Evolutionary conservation across 164 flowering plant genomes (phyloP).

Genomic region (Nymphaea colorata): DNA sequence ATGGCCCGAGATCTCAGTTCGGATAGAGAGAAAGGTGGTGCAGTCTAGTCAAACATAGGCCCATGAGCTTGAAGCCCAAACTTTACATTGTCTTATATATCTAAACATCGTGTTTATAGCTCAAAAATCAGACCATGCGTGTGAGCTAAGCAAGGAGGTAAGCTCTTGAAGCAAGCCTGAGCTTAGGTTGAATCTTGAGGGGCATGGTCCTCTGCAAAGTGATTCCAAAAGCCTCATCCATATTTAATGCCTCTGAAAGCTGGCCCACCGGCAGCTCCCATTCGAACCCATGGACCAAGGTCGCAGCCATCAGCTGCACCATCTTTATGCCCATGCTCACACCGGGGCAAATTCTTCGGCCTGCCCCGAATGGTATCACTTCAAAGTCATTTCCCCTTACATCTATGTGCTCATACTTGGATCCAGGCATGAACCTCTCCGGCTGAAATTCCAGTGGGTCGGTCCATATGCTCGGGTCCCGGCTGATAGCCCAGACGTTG

Average conservation of each 20-base stretch:
- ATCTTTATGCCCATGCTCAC: constrained; percentile 58
- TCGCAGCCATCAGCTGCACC: constrained; percentile 60
- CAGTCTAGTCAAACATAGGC: too few species aligned
- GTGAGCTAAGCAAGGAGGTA: too few species aligned
- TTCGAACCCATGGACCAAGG: constrained; percentile 55
- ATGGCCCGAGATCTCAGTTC: too few species aligned
- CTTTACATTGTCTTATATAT: too few species aligned
- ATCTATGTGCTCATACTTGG: constrained; percentile 42
- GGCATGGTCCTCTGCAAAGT: constrained; percentile 63
- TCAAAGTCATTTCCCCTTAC: constrained; percentile 65
- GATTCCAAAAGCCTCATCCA: constrained; percentile 80
- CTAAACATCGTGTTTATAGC: too few species aligned
- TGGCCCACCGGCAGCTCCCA: constrained; percentile 42
- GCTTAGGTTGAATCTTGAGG: constrained; percentile 33
- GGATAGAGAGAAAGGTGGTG: too few species aligned
- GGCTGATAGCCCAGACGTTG: constrained; percentile 77
- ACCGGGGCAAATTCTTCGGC: constrained; percentile 81
- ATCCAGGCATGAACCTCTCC: constrained; percentile 49
- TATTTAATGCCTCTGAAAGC: constrained; percentile 40
- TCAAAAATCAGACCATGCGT: too few species aligned
- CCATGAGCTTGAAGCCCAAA: too few species aligned
- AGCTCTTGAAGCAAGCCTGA: constrained; percentile 37
- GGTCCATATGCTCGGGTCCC: constrained; percentile 62
- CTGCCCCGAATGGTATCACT: constrained; percentile 80
- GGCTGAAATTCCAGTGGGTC: constrained; percentile 63